Evolutionary conservation across 2,329 filamentous ascomycete species (phyloP).

Genomic region (Clarireedia paspali): DNA sequence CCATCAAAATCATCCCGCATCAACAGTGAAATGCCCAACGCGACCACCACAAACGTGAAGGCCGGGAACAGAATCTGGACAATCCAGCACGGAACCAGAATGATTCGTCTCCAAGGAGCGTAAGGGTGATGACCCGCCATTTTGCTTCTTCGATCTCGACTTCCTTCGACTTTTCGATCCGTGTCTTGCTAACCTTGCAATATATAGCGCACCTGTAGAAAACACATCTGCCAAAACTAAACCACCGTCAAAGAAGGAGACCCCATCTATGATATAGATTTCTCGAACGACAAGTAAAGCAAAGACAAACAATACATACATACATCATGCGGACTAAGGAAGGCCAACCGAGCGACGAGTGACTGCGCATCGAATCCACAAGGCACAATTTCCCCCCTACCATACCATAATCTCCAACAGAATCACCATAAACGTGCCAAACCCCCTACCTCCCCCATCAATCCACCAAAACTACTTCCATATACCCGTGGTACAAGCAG

Average conservation of each 20-base stretch:
- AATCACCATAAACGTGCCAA: too few relatives aligned
- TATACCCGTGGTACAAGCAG: too few relatives aligned
- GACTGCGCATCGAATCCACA: neutral
- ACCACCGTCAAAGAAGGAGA: too few relatives aligned
- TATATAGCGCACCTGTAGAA: too few relatives aligned
- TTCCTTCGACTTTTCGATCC: neutral
- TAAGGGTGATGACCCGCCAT: slow-evolving; percentile 6
- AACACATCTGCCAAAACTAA: too few relatives aligned
- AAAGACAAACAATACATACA: neutral
- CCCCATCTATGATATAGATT: neutral
- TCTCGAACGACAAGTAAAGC: neutral
- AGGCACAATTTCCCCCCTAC: neutral
- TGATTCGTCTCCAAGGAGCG: slow-evolving; percentile 4
- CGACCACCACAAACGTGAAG: neutral
- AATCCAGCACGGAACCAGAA: slow-evolving; percentile 6
- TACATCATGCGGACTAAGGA: neutral
- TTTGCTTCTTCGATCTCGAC: neutral
- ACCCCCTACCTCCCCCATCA: too few relatives aligned
- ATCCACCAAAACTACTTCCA: too few relatives aligned
- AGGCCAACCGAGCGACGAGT: neutral
- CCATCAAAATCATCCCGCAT: neutral
- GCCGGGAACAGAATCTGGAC: neutral
- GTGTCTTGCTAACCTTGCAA: neutral
- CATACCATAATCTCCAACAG: neutral
- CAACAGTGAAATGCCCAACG: neutral